Conservation (phyloP, 805 yeast genomes). For the Metschnikowia proteae region DNA sequence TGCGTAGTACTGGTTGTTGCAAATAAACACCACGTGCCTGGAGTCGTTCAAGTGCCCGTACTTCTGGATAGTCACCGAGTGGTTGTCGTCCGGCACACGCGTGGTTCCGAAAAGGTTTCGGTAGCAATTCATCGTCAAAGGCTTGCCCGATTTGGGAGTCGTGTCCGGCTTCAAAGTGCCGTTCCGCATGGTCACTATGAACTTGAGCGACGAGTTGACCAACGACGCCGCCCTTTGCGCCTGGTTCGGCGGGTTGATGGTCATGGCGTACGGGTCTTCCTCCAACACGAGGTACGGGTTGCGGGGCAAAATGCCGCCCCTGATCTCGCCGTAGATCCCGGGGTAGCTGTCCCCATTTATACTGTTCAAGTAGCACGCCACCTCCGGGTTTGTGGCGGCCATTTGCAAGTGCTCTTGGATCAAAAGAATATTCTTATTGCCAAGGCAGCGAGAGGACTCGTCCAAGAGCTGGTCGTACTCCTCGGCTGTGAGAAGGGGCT, state of each 20-base stretch:
- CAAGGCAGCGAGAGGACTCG: conserved; percentile 44
- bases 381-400: conserved; percentile 37
- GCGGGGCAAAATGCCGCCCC: conserved; percentile 68
- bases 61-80: conserved; percentile 39
- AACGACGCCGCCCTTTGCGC: conserved; percentile 64
- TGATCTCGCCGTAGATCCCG: conserved; percentile 57
- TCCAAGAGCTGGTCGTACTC: conserved; percentile 46
- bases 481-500: conserved; percentile 54
- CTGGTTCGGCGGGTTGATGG: conserved; percentile 59
- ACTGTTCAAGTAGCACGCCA: conserved; percentile 51
- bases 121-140: conserved; percentile 67
- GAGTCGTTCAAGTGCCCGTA: conserved; percentile 32
- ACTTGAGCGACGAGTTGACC: conserved; percentile 62
- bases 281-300: conserved; percentile 74
- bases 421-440: conserved; percentile 37
- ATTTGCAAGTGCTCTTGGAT: conserved; percentile 54
- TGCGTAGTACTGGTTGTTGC: conserved; percentile 48
- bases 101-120: conserved; percentile 66
- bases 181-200: conserved; percentile 54
- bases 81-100: conserved; percentile 38
- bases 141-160: conserved; percentile 47
- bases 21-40: conserved; percentile 47
- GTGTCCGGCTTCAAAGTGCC: conserved; percentile 54
- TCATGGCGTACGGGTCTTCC: conserved; percentile 62
- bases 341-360: conserved; percentile 49